phyloP scores from a whole-genome alignment of 495 filamentous ascomycete genomes.

The Talaromyces ruber region DNA sequence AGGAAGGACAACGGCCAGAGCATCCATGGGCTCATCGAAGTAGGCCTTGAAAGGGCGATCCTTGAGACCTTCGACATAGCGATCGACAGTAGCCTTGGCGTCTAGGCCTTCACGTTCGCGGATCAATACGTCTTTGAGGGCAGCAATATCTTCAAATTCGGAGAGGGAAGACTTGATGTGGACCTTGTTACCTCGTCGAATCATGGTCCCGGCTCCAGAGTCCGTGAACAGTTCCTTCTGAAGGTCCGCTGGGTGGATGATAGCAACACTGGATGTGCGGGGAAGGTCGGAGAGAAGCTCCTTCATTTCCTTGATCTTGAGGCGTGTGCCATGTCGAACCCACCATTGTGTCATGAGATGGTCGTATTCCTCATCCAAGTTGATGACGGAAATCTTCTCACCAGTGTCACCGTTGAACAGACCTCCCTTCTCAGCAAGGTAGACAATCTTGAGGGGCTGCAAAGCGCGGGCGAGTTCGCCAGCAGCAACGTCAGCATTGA shows the following conservation, averaged over 20 bases:
- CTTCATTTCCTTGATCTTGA: conserved; percentile 99
- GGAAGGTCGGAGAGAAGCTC: conserved; percentile 81
- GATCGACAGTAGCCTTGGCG: conserved; percentile 73
- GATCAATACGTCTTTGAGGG: conserved; percentile 74
- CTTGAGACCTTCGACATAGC: conserved; percentile 71
- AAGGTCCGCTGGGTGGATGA: conserved; percentile 89
- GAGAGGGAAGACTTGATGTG: conserved; percentile 63
- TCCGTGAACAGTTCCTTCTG: conserved; percentile 97
- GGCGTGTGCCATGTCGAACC: conserved; percentile 89
- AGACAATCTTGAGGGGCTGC: conserved; percentile 96
- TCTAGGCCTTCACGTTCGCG: conserved; percentile 81
- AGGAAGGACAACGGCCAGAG: conserved; percentile 85
- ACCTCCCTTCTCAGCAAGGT: conserved; percentile 95
- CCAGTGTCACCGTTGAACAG: conserved; percentile 88
- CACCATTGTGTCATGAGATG: conserved; percentile 91
- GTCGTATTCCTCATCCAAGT: conserved; percentile 96
- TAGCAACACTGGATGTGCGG: conserved; percentile 88
- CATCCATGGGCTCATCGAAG: conserved; percentile 94
- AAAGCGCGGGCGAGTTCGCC: conserved; percentile 84
- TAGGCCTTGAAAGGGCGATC: conserved; percentile 84
- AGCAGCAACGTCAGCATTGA: conserved; percentile 95
- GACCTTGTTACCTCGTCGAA: conserved; percentile 87
- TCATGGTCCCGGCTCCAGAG: conserved; percentile 89
- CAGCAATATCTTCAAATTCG: conserved; percentile 69
- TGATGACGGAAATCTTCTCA: conserved; percentile 95